Conservation (phyloP, 2,329 filamentous ascomycete genomes). For the Paecilomyces formosus region DNA sequence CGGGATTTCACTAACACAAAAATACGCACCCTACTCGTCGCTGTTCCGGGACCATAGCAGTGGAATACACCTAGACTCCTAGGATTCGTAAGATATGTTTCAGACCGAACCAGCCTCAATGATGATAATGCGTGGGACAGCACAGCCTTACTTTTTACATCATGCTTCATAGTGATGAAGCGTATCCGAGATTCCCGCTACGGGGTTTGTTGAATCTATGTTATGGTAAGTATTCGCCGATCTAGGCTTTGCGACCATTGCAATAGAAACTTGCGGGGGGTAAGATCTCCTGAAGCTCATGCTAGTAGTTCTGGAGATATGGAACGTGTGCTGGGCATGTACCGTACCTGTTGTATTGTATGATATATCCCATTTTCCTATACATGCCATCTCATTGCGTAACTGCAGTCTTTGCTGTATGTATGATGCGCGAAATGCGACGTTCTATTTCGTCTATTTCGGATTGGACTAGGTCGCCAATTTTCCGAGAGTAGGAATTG, state of each 20-base stretch:
- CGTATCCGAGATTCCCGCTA: not conserved
- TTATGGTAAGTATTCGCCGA: too few species aligned
- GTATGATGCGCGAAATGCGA: too few species aligned
- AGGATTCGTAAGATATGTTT: not conserved
- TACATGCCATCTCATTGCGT: too few species aligned
- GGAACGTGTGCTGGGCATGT: not conserved
- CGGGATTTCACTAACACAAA: not conserved
- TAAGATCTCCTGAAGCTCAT: not conserved
- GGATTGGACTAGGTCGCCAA: too few species aligned
- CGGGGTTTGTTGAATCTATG: not conserved
- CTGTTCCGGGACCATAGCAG: not conserved
- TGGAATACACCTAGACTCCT: not conserved
- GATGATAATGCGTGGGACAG: not conserved
- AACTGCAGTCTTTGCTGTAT: too few species aligned
- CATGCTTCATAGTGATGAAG: not conserved
- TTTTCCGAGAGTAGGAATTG: too few species aligned
- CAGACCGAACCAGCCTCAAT: not conserved
- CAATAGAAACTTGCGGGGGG: not conserved
- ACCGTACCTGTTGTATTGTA: not conserved
- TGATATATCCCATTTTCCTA: too few species aligned
- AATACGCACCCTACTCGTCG: not conserved
- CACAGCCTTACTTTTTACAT: not conserved
- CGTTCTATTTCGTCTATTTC: too few species aligned
- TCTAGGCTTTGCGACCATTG: not conserved
- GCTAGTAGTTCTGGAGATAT: not conserved